Conservation (phyloP, 768 basidiomycete species). For the Crassisporium funariophilum region DNA sequence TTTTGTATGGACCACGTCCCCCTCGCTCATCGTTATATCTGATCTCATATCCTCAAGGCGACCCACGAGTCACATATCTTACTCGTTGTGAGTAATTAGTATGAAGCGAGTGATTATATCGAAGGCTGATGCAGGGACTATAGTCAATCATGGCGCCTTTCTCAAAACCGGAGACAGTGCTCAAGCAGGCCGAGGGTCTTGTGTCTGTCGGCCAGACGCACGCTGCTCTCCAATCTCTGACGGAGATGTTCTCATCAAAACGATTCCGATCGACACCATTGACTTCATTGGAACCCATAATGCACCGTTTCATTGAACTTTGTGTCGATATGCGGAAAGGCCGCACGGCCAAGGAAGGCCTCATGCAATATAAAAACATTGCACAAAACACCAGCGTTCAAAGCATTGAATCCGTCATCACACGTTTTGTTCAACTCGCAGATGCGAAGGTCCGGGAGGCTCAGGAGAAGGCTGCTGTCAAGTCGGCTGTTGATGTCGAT, state of each 20-base stretch:
- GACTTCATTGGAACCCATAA: slow-evolving; percentile 89
- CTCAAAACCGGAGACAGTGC: slow-evolving; percentile 86
- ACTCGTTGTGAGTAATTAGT: slow-evolving; percentile 1
- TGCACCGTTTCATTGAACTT: slow-evolving; percentile 93
- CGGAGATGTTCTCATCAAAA: slow-evolving; percentile 92
- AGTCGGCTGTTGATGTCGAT: slow-evolving; percentile 80
- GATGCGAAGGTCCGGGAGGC: slow-evolving; percentile 84
- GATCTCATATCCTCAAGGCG: no score
- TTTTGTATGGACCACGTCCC: slow-evolving; percentile 20
- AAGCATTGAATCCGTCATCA: slow-evolving; percentile 91
- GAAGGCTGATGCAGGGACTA: no score
- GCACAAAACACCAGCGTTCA: slow-evolving; percentile 91
- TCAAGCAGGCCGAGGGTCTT: slow-evolving; percentile 93
- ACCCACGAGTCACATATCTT: no score
- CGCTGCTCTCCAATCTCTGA: slow-evolving; percentile 86
- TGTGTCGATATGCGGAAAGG: slow-evolving; percentile 96
- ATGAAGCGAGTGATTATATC: no score
- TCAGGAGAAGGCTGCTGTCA: slow-evolving; percentile 82
- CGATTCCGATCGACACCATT: slow-evolving; percentile 92
- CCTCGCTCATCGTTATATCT: slow-evolving; percentile 8
- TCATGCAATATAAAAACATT: slow-evolving; percentile 98
- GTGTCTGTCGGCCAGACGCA: slow-evolving; percentile 90
- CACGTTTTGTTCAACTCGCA: slow-evolving; percentile 77
- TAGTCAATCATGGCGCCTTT: slow-evolving; percentile 75
- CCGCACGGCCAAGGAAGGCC: slow-evolving; percentile 89